A percentile compares a stretch with the other conserved stretches of the same genome.
phyloP scores from a whole-genome alignment of 805 yeast species.

The Lachancea sp. region DNA sequence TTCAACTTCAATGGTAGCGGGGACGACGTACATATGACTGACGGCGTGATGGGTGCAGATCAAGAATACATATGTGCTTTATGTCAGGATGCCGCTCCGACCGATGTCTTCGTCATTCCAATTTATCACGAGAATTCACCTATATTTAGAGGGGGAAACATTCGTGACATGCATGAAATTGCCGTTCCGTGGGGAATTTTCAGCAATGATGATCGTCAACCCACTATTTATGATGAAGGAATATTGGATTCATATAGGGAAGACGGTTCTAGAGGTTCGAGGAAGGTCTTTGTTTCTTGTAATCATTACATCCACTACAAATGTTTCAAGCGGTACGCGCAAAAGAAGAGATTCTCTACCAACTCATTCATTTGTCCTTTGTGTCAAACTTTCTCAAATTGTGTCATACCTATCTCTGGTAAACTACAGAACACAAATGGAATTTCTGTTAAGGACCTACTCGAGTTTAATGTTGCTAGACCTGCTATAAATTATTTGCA shows the following conservation, averaged over 20 bases:
- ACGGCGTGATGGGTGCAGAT: slow-evolving; percentile 15
- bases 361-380: slow-evolving; percentile 86
- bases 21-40: slow-evolving; percentile 36
- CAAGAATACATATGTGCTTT: slow-evolving; percentile 44
- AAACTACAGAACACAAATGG: slow-evolving; percentile 9
- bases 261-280: slow-evolving; percentile 15
- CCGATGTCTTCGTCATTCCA: slow-evolving; percentile 54
- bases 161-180: slow-evolving; percentile 24
- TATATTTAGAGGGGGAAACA: slow-evolving; percentile 39
- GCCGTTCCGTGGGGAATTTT: slow-evolving; percentile 29
- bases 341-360: slow-evolving; percentile 51
- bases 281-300: slow-evolving; percentile 63
- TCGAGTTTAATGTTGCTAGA: neutral
- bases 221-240: slow-evolving; percentile 19
- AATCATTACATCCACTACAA: slow-evolving; percentile 88
- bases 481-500: slow-evolving; percentile 1
- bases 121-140: slow-evolving; percentile 43
- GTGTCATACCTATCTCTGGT: slow-evolving; percentile 27
- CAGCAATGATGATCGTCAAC: slow-evolving; percentile 21
- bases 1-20: slow-evolving; percentile 36
- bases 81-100: slow-evolving; percentile 50
- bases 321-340: slow-evolving; percentile 64
- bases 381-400: slow-evolving; percentile 63
- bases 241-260: slow-evolving; percentile 16
- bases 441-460: neutral